A percentile compares a stretch with the other conserved stretches of the same genome.
Conservation (phyloP, 202 grass and related monocot genomes). For the Cymbopogon flexuosus region DNA sequence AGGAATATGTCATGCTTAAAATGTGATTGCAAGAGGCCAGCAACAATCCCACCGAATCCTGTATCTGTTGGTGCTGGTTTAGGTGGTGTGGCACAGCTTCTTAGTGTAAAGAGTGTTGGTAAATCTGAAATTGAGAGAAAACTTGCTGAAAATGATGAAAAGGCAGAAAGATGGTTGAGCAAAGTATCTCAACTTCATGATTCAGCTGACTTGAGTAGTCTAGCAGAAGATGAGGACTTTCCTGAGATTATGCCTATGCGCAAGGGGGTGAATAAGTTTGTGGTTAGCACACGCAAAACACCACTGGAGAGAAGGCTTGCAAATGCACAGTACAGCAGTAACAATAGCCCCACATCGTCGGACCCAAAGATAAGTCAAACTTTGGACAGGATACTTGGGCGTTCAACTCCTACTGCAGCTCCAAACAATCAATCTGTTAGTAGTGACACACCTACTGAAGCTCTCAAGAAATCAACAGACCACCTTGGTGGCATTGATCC, state of each 20-base stretch:
- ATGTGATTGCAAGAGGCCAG: slow-evolving; percentile 73
- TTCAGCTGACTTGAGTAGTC: slow-evolving; percentile 54
- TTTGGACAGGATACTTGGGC: slow-evolving; percentile 75
- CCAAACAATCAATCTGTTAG: slow-evolving; percentile 27
- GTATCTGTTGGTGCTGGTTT: slow-evolving; percentile 26
- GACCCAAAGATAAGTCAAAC: slow-evolving; percentile 69
- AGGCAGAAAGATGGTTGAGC: slow-evolving; percentile 72
- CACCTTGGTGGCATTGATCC: slow-evolving; percentile 43
- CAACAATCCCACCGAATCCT: slow-evolving; percentile 36
- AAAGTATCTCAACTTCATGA: slow-evolving; percentile 63
- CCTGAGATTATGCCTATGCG: slow-evolving; percentile 78
- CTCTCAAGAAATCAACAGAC: slow-evolving; percentile 30
- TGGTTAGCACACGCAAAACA: slow-evolving; percentile 62
- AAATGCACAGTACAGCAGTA: slow-evolving; percentile 45
- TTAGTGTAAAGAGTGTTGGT: slow-evolving; percentile 42
- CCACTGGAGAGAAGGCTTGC: slow-evolving; percentile 58
- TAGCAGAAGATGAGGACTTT: slow-evolving; percentile 64
- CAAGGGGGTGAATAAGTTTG: slow-evolving; percentile 70
- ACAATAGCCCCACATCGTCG: slow-evolving; percentile 19
- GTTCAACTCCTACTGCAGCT: slow-evolving; percentile 33
- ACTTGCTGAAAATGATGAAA: slow-evolving; percentile 60
- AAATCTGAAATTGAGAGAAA: slow-evolving; percentile 63
- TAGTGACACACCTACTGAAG: slow-evolving; percentile 11
- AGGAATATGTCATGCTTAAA: slow-evolving; percentile 87
- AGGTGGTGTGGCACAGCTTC: slow-evolving; percentile 50